Conservation (phyloP, 306 rosid species). For the Vigna hirtella region DNA sequence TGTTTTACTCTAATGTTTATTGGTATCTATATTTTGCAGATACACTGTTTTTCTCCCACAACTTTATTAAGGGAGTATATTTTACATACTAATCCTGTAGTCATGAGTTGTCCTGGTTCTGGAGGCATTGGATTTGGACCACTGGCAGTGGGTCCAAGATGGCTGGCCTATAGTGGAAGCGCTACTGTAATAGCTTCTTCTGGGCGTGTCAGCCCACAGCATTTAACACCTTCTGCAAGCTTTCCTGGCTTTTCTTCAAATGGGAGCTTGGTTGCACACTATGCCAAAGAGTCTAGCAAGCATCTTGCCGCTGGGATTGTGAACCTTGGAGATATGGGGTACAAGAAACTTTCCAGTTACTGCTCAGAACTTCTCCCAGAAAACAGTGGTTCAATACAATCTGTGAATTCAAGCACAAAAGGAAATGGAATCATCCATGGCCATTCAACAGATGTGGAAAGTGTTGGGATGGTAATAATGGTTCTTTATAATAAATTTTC, state of each 20-base stretch:
- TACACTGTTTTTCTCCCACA: conserved; percentile 74
- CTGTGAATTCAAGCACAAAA: conserved; percentile 54
- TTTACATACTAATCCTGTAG: conserved; percentile 72
- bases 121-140: conserved; percentile 83
- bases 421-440: conserved; percentile 57
- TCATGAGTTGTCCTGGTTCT: conserved; percentile 55
- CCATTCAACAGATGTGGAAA: conserved; percentile 59
- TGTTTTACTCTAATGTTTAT: conserved; percentile 32
- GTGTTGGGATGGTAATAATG: conserved; percentile 68
- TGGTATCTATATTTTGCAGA: conserved; percentile 55
- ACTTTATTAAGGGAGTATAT: conserved; percentile 74
- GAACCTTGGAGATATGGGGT: conserved; percentile 82
- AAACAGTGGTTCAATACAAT: conserved; percentile 51
- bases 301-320: conserved; percentile 82
- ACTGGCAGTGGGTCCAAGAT: conserved; percentile 84
- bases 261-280: conserved; percentile 83
- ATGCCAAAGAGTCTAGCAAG: conserved; percentile 86
- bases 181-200: conserved; percentile 56
- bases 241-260: conserved; percentile 70
- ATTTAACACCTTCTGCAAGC: conserved; percentile 70
- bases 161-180: conserved; percentile 89
- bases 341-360: conserved; percentile 74
- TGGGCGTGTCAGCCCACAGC: conserved; percentile 75
- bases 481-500: conserved; percentile 34
- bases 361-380: conserved; percentile 78